phyloP scores from a whole-genome alignment of 108 stramenopile species.

The Nitzschia sp. region DNA sequence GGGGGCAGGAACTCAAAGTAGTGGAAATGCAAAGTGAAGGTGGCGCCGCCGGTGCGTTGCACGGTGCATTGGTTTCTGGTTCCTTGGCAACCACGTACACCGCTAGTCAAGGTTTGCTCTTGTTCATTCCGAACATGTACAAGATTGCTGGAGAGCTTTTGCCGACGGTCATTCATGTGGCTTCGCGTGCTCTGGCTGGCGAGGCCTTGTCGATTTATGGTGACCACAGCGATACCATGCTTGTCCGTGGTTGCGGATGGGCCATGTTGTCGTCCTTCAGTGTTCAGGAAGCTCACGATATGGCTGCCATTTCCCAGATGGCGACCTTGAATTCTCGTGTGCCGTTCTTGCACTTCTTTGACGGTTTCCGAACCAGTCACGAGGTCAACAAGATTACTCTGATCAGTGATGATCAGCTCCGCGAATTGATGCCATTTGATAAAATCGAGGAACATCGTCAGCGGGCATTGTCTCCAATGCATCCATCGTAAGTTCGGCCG shows the following conservation, averaged over 20 bases:
- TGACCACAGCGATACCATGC: conserved; percentile 69
- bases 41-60: conserved; percentile 67
- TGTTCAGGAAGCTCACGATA: conserved; percentile 72
- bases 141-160: conserved; percentile 68
- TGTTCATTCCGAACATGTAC: conserved; percentile 68
- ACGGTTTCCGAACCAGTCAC: conserved; percentile 68
- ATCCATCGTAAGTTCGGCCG: conserved; percentile 49
- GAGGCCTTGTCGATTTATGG: conserved; percentile 66
- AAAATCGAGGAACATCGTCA: conserved; percentile 65
- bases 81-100: conserved; percentile 63
- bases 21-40: conserved; percentile 65
- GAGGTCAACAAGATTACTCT: conserved; percentile 62
- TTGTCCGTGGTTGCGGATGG: conserved; percentile 57
- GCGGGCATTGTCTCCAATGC: conserved; percentile 60
- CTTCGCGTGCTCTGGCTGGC: conserved; percentile 60
- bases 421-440: conserved; percentile 56
- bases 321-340: conserved; percentile 61
- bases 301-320: conserved; percentile 58
- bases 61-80: conserved; percentile 59
- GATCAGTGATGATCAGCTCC: conserved; percentile 51
- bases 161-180: conserved; percentile 69
- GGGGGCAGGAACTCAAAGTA: conserved; percentile 62
- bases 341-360: conserved; percentile 67
- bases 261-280: conserved; percentile 60
- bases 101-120: conserved; percentile 58